Evolutionary conservation across 2,329 filamentous ascomycete genomes (phyloP), one percentile per base, ranked within the genome.

Genomic region (Neofusicoccum cordaticola): DNA sequence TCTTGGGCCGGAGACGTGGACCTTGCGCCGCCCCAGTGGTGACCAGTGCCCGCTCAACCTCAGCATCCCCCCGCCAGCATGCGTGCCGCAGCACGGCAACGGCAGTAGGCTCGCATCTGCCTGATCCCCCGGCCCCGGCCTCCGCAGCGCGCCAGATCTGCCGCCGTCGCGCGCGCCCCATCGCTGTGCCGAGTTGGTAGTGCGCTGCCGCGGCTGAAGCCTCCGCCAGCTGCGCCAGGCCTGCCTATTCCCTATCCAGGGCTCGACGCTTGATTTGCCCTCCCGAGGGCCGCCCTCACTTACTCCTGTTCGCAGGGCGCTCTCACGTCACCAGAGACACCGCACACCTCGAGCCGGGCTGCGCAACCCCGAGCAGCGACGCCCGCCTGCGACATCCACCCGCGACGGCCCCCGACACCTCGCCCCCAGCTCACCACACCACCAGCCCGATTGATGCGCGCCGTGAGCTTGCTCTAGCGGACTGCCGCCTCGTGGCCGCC

Each of bases 211-310:
- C 58, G 15, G 34, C 57, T 39, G 50, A 52, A 37, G 35, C 51
- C 27, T 37, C 35, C 27, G 27, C 27, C 27, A 31, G 41, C 56
- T 47, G 41, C 56, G 37, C 44, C 13, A 44, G 19, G 39, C 31
- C 27, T 37, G 19, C 15, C 19, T 35, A 22, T 57, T 37, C 31
- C 47, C 51, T 64, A 34, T 58, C 62, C 52, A 64, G 62, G 62
- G 62, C 62, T 37, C 19, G 35, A 50, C 62, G 35, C 53, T 56
- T 52, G 45, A 58, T 51, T 47, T 41, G 31, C 34, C 39, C 34
- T 34, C 27, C 35, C 39, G 50, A 60, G 62, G 62, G 34, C 62
- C 34, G 52, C 53, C 62, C 62, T 64, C 62, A 64, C 62, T 64
- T 64, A 58, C 52, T 44, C 35, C 62, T 44, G 27, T 41, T 34